These are phyloP conservation scores for Quercus bicolor DNA, from an alignment of 306 rosid species.

Conservation along the genomic window DNA sequence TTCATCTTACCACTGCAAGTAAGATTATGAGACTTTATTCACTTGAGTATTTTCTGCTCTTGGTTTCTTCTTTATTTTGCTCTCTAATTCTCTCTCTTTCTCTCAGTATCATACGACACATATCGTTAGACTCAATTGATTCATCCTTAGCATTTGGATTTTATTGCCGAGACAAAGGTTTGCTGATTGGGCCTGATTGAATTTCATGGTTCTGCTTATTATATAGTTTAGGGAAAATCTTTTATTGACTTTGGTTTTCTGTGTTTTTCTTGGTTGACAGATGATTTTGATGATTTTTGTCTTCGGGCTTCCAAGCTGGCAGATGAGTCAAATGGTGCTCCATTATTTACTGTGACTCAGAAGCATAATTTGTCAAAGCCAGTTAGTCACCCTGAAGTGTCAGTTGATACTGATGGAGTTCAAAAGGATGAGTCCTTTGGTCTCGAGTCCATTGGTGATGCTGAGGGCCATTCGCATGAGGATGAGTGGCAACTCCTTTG, in stretches of 20 bases:
- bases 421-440: constrained; percentile 35
- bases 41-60: not conserved
- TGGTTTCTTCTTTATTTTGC: not conserved
- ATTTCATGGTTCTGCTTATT: constrained; percentile 3
- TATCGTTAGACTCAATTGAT: constrained; percentile 74
- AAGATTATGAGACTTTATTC: constrained; percentile 22
- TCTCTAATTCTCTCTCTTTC: not conserved
- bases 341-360: constrained; percentile 76
- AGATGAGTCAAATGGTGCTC: constrained; percentile 85
- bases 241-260: not conserved
- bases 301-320: constrained; percentile 71
- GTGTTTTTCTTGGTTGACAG: constrained; percentile 34
- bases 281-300: constrained; percentile 85
- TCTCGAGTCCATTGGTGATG: constrained; percentile 26
- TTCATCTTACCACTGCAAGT: constrained; percentile 91
- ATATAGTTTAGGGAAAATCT: constrained; percentile 3
- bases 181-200: constrained; percentile 19
- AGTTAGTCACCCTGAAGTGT: constrained; percentile 31
- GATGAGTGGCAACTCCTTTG: constrained; percentile 91
- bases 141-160: constrained; percentile 96
- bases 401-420: constrained; percentile 30
- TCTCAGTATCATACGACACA: constrained; percentile 61
- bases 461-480: constrained; percentile 42
- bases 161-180: constrained; percentile 92
- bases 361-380: constrained; percentile 43